Evolutionary conservation across 257 asterid species (phyloP).

Genomic region (Ilex aquifolium): DNA sequence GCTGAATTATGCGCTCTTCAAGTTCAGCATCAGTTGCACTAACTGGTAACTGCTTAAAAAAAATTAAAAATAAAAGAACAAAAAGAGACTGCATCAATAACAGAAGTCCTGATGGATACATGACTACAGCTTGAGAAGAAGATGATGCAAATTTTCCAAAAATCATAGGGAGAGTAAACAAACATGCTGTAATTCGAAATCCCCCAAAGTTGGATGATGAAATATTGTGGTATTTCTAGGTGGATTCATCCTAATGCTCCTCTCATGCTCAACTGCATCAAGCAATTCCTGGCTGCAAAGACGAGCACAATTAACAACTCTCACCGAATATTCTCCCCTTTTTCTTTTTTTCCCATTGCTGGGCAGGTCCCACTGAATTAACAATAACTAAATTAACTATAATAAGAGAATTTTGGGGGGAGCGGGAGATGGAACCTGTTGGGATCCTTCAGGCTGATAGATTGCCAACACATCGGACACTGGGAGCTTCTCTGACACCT

Average conservation of each 20-base stretch:
- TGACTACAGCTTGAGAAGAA: not conserved
- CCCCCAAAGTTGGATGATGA: constrained; percentile 94
- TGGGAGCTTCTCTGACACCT: constrained; percentile 96
- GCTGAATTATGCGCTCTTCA: constrained; percentile 88
- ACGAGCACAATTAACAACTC: not conserved
- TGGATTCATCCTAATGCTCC: constrained; percentile 75
- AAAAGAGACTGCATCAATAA: constrained; percentile 1
- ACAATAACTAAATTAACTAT: too few species aligned
- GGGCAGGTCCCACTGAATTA: not conserved
- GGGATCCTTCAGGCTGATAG: constrained; percentile 77
- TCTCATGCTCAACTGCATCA: constrained; percentile 88
- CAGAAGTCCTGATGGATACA: not conserved
- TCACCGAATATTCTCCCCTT: too few species aligned
- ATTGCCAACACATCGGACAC: constrained; percentile 96
- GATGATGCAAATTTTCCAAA: not conserved
- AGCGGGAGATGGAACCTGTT: constrained; percentile 37
- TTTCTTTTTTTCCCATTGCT: not conserved
- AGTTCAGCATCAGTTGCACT: constrained; percentile 83
- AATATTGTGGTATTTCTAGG: constrained; percentile 78
- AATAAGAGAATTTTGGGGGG: too few species aligned
- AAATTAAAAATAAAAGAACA: constrained; percentile 4
- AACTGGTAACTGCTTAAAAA: constrained; percentile 55
- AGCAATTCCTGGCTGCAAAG: constrained; percentile 89
- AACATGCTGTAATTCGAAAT: constrained; percentile 94
- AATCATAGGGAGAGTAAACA: constrained; percentile 17